These are phyloP conservation scores for Naganishia albida DNA, from an alignment of 1,284 basidiomycete genomes.

Conservation along the genomic window DNA sequence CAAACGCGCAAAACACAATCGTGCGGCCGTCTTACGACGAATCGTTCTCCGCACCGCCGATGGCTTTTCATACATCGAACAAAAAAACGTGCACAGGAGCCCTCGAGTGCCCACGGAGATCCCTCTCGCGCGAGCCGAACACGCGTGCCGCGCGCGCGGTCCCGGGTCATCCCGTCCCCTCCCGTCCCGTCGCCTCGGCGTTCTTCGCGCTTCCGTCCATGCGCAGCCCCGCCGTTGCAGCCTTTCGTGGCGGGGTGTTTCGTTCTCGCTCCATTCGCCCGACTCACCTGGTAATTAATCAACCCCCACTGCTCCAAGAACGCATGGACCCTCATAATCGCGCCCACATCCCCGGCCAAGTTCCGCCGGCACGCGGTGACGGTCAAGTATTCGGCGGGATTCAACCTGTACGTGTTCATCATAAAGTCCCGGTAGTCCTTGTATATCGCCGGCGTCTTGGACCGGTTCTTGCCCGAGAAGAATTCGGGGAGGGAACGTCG, in stretches of 20 bases:
- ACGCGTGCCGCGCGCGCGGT: not conserved
- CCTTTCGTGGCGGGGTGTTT: too few relatives aligned
- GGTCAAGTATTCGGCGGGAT: slow-evolving; percentile 94
- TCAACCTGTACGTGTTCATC: slow-evolving; percentile 95
- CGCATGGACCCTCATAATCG: slow-evolving; percentile 97
- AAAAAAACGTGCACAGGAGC: too few relatives aligned
- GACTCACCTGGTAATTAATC: slow-evolving; percentile 93
- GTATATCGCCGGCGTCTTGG: slow-evolving; percentile 95
- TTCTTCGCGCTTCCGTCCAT: too few relatives aligned
- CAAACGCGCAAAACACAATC: not conserved
- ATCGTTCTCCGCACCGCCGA: not conserved
- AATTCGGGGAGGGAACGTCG: slow-evolving; percentile 93
- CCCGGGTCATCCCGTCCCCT: not conserved
- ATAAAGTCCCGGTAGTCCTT: slow-evolving; percentile 99
- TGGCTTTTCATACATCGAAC: not conserved
- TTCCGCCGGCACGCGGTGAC: slow-evolving; percentile 96
- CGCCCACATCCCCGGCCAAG: slow-evolving; percentile 95
- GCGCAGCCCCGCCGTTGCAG: too few relatives aligned
- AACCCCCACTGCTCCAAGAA: slow-evolving; percentile 99
- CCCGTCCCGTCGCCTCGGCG: too few relatives aligned
- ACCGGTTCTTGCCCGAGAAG: slow-evolving; percentile 92
- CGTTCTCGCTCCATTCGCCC: too few relatives aligned
- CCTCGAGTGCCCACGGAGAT: too few relatives aligned
- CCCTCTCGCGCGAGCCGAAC: not conserved
- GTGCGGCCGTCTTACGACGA: not conserved